phyloP scores from a whole-genome alignment of 768 basidiomycete genomes.

The Filobasidium floriforme region DNA sequence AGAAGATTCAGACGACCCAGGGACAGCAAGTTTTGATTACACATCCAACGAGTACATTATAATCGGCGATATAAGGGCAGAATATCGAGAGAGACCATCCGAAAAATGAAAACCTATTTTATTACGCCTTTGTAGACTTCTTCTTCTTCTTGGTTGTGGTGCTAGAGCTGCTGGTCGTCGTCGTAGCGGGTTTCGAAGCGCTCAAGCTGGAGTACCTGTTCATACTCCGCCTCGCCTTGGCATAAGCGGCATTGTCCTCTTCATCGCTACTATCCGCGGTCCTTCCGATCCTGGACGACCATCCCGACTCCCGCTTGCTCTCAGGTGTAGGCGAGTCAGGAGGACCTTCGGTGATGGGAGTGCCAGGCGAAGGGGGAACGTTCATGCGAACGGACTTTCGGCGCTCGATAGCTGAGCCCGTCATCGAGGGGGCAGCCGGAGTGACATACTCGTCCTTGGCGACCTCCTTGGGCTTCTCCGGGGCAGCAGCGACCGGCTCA shows the following conservation, averaged over 20 bases:
- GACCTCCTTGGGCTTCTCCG: constrained; percentile 1
- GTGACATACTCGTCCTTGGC: constrained; percentile 10
- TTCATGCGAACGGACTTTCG: constrained; percentile 40
- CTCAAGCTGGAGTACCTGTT: constrained; percentile 36
- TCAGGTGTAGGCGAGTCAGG: constrained; percentile 19
- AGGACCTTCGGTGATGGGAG: constrained; percentile 15
- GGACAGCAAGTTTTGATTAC: too few species aligned
- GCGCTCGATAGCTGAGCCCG: constrained; percentile 24
- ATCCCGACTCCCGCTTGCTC: constrained; percentile 14
- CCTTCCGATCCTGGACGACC: constrained; percentile 34
- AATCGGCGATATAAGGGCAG: not conserved
- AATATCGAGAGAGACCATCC: not conserved
- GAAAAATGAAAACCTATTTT: not conserved
- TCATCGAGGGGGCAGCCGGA: constrained; percentile 10
- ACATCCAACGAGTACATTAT: constrained; percentile 2
- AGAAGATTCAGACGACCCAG: too few species aligned
- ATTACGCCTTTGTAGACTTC: constrained; percentile 17
- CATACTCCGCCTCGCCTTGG: constrained; percentile 32
- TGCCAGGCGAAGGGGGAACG: constrained; percentile 36
- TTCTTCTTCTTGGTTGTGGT: constrained; percentile 25
- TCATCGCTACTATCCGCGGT: constrained; percentile 36
- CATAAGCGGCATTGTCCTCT: constrained; percentile 37
- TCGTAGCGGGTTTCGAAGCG: constrained; percentile 13
- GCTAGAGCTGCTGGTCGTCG: constrained; percentile 14
- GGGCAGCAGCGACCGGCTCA: constrained; percentile 1